A percentile compares a stretch with the other conserved stretches of the same genome.
phyloP scores from a whole-genome alignment of 495 filamentous ascomycete genomes.

The Cercophora samala region DNA sequence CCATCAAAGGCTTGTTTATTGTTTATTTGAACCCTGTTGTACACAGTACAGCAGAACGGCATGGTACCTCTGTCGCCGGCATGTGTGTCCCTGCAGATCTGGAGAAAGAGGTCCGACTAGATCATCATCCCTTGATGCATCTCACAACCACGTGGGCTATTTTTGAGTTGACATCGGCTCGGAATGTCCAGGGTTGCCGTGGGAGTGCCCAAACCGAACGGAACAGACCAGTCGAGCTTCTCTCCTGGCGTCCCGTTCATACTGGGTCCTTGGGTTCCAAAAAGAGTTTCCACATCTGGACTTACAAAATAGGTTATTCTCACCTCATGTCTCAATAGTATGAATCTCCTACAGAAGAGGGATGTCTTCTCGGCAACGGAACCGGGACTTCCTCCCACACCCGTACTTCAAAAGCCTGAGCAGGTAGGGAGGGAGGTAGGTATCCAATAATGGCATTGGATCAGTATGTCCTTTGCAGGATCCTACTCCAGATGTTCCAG shows the following conservation, averaged over 20 bases:
- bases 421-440: too few species aligned
- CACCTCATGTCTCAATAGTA: not conserved
- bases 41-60: not conserved
- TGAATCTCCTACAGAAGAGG: not conserved
- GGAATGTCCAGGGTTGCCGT: not conserved
- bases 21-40: not conserved
- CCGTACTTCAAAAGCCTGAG: not conserved
- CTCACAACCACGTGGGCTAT: not conserved
- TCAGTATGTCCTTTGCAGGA: not conserved
- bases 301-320: not conserved
- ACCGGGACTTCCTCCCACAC: not conserved
- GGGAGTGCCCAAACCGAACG: not conserved
- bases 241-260: not conserved
- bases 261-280: not conserved
- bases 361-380: not conserved
- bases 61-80: not conserved
- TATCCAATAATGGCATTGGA: not conserved
- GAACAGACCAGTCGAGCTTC: not conserved
- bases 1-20: not conserved
- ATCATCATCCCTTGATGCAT: not conserved
- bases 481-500: not conserved
- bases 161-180: not conserved
- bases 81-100: not conserved
- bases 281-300: not conserved
- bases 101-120: not conserved